Percentiles rank a stretch among this genome's conserved stretches.
Evolutionary conservation across 805 yeast genomes (phyloP).

Genomic region (Saccharomyces kudriavzevii): DNA sequence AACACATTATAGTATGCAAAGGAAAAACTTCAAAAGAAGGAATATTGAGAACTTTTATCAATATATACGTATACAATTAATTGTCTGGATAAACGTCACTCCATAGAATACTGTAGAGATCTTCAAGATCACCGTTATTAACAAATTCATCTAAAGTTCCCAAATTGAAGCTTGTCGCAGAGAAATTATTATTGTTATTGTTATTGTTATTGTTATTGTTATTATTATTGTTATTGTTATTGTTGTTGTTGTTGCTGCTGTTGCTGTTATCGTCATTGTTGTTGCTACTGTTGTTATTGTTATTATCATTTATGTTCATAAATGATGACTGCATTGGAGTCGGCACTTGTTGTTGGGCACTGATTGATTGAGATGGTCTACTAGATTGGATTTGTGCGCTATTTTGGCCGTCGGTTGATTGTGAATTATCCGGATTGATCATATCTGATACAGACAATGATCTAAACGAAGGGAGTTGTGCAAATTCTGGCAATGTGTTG

Average conservation of each 20-base stretch:
- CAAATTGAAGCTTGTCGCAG: constrained; percentile 12
- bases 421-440: not conserved
- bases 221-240: no score
- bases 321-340: not conserved
- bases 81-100: constrained; percentile 17
- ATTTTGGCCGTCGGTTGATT: not conserved
- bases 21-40: not conserved
- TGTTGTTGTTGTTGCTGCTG: no score
- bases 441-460: not conserved
- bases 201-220: not conserved
- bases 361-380: not conserved
- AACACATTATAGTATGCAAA: not conserved
- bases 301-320: not conserved
- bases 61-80: not conserved
- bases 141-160: constrained; percentile 30
- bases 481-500: not conserved
- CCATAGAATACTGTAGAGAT: constrained; percentile 26
- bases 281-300: not conserved
- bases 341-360: not conserved
- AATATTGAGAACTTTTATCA: not conserved
- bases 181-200: not conserved
- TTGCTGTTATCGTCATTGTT: not conserved
- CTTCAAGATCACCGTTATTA: constrained; percentile 23
- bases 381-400: not conserved
- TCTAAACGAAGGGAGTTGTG: not conserved